Evolutionary conservation across 2,329 filamentous ascomycete genomes (phyloP).

Genomic region (Aspergillus tanneri): DNA sequence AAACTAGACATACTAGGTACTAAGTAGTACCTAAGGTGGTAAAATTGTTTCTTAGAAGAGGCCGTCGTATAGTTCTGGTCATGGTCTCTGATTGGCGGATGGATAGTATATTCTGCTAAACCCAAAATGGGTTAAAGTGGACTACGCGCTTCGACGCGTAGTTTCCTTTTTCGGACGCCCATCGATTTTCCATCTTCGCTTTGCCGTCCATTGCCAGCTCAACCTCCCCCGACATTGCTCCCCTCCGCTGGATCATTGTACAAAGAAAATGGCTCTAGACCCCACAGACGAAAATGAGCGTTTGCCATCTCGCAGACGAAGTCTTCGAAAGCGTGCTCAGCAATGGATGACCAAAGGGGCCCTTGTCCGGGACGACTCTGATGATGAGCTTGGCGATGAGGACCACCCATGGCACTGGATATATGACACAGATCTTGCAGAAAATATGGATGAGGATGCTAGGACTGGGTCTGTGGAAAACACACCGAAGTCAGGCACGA

Average conservation of each 20-base stretch:
- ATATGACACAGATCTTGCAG: constrained; percentile 50
- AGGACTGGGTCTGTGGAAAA: constrained; percentile 19
- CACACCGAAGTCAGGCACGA: constrained; percentile 27
- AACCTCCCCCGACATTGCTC: neutral
- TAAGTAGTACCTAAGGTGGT: too few relatives aligned
- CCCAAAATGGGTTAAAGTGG: constrained; percentile 33
- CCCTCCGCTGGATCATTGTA: neutral
- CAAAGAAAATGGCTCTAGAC: constrained; percentile 20
- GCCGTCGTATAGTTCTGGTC: constrained; percentile 5
- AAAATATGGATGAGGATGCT: constrained; percentile 17
- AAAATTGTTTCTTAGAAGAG: too few relatives aligned
- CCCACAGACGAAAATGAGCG: constrained; percentile 17
- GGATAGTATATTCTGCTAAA: constrained; percentile 19
- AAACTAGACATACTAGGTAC: too few relatives aligned
- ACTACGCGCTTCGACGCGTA: constrained; percentile 33
- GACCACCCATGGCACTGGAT: constrained; percentile 79
- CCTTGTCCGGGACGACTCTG: constrained; percentile 73
- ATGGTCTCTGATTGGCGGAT: constrained; percentile 18
- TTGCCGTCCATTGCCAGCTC: constrained; percentile 1
- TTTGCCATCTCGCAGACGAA: constrained; percentile 18
- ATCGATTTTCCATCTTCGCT: neutral
- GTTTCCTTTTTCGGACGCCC: constrained; percentile 14
- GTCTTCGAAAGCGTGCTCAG: constrained; percentile 40
- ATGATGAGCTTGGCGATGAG: constrained; percentile 77
- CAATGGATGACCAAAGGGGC: constrained; percentile 60